Base-by-base conservation (phyloP, 1,139 yeast genomes). In the Lodderomyces orthopsilosis region DNA sequence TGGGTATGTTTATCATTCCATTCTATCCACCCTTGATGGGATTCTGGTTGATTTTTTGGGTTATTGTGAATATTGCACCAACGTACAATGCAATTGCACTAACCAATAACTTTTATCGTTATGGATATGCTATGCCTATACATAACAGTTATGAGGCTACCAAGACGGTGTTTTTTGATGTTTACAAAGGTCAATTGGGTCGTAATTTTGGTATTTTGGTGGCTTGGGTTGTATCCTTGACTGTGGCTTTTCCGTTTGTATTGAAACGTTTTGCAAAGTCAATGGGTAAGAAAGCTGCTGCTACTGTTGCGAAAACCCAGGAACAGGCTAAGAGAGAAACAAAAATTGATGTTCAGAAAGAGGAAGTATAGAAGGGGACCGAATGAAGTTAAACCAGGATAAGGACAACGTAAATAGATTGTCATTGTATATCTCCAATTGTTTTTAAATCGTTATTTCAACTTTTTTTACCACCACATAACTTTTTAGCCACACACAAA, bases 11-110 rank as follows among this genome's bases (percentile, higher is more conserved):
- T 6, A 48, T 61, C 3, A 51, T 71, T 4, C 49, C 64, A 41
- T 4, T 55, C 13, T 59, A 58, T 41, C 75, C 76, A 1, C 75
- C 76, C 13, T 48, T 69, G 32, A 50, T 71, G 19, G 77, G 76
- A 2, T 70, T 70, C 53, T 69, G 74, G 74, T 52, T 68, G 50
- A 58, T 69, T 42, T 66, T 67, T 44, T 68, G 74, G 74, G 74
- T 69, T 36, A 59, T 69, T 43, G 39, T 56, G 35, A 69, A 68
- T 49, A 68, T 69, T 42, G 53, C 73, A 2, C 66, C 73, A 9
- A 66, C 74, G 1, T 69, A 66, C 47, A 52, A 68, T 7, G 73
- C 74, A 5, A 52, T 68, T 37, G 71, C 66, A 0, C 58, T 69
- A 38, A 51, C 57, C 24, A 64, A 74, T 6, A 44, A 59, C 37